Evolutionary conservation across 495 filamentous ascomycete genomes (phyloP).

Genomic region (Aspergillus sparsus): DNA sequence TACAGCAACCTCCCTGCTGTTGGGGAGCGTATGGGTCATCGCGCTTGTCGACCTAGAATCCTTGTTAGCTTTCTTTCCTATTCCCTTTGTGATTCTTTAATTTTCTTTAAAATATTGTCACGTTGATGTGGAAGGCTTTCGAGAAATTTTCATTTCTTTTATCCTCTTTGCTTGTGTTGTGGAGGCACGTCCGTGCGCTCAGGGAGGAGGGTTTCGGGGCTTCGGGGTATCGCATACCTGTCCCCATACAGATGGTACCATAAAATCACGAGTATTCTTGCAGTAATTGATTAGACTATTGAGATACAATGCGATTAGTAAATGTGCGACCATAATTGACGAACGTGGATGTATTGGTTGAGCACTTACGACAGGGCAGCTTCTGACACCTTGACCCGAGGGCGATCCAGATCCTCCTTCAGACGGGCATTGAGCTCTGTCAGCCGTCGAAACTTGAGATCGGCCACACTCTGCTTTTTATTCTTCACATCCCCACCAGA

Average conservation of each 20-base stretch:
- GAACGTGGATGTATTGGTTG: slow-evolving; percentile 8
- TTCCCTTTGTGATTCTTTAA: no score
- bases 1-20: slow-evolving; percentile 86
- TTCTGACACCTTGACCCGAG: slow-evolving; percentile 92
- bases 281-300: slow-evolving; percentile 92
- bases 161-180: neutral
- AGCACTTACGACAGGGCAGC: slow-evolving; percentile 82
- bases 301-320: slow-evolving; percentile 23
- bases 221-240: slow-evolving; percentile 57
- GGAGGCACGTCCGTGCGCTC: neutral
- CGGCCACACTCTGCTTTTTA: slow-evolving; percentile 99
- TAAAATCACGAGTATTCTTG: slow-evolving; percentile 94
- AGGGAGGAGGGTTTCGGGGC: neutral
- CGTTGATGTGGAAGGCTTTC: neutral
- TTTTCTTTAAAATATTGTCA: no score
- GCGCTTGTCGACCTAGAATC: slow-evolving; percentile 71
- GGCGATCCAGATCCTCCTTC: slow-evolving; percentile 91
- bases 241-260: slow-evolving; percentile 98
- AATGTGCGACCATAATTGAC: slow-evolving; percentile 4
- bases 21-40: slow-evolving; percentile 97
- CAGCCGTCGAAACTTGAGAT: slow-evolving; percentile 92
- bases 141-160: neutral
- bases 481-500: slow-evolving; percentile 73
- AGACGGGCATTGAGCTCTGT: slow-evolving; percentile 94
- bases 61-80: slow-evolving; percentile 4